A percentile compares a stretch with the other conserved stretches of the same genome.
phyloP scores from a whole-genome alignment of 2,329 filamentous ascomycete genomes.

The Paracamarosporium sp. region DNA sequence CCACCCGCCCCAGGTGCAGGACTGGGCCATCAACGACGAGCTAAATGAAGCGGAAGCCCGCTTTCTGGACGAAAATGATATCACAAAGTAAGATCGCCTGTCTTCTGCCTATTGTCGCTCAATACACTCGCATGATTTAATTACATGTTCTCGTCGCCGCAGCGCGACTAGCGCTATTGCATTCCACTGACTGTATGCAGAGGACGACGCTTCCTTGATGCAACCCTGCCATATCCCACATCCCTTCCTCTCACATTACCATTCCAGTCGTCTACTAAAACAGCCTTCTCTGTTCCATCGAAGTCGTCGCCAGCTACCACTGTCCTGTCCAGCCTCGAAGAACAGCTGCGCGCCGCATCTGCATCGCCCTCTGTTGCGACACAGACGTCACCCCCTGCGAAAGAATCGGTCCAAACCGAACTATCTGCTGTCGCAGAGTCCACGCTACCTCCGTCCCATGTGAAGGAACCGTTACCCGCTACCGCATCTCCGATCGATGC shows the following conservation, averaged over 20 bases:
- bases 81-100: slow-evolving; percentile 56
- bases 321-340: slow-evolving; percentile 33
- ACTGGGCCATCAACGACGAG: slow-evolving; percentile 62
- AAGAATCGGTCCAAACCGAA: slow-evolving; percentile 23
- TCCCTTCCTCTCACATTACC: slow-evolving; percentile 32
- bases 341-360: slow-evolving; percentile 43
- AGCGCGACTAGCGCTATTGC: slow-evolving; percentile 27
- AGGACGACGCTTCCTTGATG: slow-evolving; percentile 64
- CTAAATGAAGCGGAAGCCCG: slow-evolving; percentile 59
- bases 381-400: slow-evolving; percentile 28
- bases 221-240: slow-evolving; percentile 55
- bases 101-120: slow-evolving; percentile 18
- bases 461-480: slow-evolving; percentile 16
- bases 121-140: background rate
- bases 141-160: slow-evolving; percentile 18
- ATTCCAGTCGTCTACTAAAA: slow-evolving; percentile 28
- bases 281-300: slow-evolving; percentile 14
- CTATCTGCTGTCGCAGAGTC: slow-evolving; percentile 13
- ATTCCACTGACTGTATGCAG: slow-evolving; percentile 48
- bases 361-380: slow-evolving; percentile 39
- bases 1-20: slow-evolving; percentile 63
- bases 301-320: slow-evolving; percentile 32
- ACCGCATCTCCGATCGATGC: slow-evolving; percentile 21
- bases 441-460: slow-evolving; percentile 14
- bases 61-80: slow-evolving; percentile 65